phyloP scores from a whole-genome alignment of 306 rosid genomes.

The Cicer cuneatum region DNA sequence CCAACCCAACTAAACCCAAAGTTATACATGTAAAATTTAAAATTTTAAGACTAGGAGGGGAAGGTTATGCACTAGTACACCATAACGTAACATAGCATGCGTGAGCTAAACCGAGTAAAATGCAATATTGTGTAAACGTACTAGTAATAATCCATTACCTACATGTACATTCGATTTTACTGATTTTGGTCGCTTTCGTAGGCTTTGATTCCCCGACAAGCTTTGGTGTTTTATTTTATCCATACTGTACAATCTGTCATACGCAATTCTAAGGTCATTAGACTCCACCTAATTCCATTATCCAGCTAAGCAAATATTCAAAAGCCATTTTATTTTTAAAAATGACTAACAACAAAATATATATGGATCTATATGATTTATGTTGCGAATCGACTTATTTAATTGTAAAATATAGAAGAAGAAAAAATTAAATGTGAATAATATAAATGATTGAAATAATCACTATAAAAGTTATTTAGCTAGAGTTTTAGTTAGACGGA shows the following conservation, averaged over 20 bases:
- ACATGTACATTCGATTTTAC: slow-evolving; percentile 33
- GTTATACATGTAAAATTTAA: slow-evolving; percentile 3
- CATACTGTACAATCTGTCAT: slow-evolving; percentile 63
- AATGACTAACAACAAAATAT: not conserved
- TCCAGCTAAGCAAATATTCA: slow-evolving; percentile 45
- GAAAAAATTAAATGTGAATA: too few species aligned
- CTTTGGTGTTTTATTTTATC: slow-evolving; percentile 43
- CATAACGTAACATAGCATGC: not conserved
- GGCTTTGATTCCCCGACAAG: slow-evolving; percentile 66
- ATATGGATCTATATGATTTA: too few species aligned
- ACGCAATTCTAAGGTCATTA: slow-evolving; percentile 42
- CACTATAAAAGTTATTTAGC: too few species aligned
- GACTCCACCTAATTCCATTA: slow-evolving; percentile 37
- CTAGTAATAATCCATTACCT: slow-evolving; percentile 11
- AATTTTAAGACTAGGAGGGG: slow-evolving; percentile 11
- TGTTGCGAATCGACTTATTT: too few species aligned
- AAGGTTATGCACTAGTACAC: slow-evolving; percentile 48
- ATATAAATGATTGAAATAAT: too few species aligned
- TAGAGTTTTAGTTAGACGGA: too few species aligned
- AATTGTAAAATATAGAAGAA: too few species aligned
- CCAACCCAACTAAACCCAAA: slow-evolving; percentile 37
- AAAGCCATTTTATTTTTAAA: not conserved
- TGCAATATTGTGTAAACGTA: slow-evolving; percentile 12
- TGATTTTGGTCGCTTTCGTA: slow-evolving; percentile 32
- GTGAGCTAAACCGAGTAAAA: not conserved